phyloP scores from a whole-genome alignment of 2,329 filamentous ascomycete species.

The Pseudogymnoascus sp. region DNA sequence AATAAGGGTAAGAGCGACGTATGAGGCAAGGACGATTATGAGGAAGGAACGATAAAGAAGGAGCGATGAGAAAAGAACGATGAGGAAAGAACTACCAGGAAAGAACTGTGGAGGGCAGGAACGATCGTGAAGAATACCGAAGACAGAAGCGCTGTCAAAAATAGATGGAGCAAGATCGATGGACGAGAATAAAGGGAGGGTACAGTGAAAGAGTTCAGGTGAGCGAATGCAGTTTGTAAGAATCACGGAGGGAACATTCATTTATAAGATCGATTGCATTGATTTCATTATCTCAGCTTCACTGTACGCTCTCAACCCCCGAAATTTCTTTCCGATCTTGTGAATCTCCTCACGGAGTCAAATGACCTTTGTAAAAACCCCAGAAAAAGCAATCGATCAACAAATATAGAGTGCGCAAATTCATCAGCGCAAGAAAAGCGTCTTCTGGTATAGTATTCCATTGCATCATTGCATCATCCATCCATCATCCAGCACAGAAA shows the following conservation, averaged over 20 bases:
- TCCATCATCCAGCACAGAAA: conserved; percentile 1
- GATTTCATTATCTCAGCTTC: background rate
- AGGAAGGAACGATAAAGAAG: too few species aligned
- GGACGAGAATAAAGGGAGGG: background rate
- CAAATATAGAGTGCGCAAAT: background rate
- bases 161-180: background rate
- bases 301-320: too few species aligned
- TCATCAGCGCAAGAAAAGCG: background rate
- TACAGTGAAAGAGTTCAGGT: background rate
- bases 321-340: background rate
- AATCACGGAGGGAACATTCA: background rate
- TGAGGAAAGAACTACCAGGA: background rate
- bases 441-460: background rate
- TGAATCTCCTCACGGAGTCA: background rate
- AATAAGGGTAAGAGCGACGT: too few species aligned
- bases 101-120: background rate
- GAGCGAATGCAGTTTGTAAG: background rate
- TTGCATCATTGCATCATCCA: background rate
- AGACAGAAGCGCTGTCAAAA: background rate
- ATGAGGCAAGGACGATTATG: too few species aligned
- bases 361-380: background rate
- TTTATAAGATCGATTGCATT: background rate
- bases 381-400: background rate
- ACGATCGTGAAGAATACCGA: background rate
- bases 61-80: too few species aligned